phyloP scores from a whole-genome alignment of 495 filamentous ascomycete genomes.

The Neurospora hispaniola region DNA sequence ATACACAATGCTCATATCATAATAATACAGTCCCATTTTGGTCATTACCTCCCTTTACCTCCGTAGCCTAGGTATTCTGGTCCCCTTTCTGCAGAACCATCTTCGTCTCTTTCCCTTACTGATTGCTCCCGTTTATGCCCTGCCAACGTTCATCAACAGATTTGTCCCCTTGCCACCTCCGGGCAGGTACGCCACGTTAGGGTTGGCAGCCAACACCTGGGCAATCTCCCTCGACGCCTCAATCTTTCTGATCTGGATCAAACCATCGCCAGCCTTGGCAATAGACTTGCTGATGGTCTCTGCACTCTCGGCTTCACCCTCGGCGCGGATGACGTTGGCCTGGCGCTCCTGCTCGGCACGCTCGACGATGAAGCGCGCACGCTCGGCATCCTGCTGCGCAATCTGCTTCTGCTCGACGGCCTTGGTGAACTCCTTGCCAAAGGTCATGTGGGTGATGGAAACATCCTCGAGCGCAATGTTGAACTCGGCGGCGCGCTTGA shows the following conservation, averaged over 20 bases:
- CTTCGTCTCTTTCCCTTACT: background rate
- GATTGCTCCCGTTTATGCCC: slow-evolving; percentile 14
- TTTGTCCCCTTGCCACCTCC: slow-evolving; percentile 61
- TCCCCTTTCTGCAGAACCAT: background rate
- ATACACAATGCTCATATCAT: slow-evolving; percentile 17
- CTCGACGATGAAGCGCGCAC: slow-evolving; percentile 96
- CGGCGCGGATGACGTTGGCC: slow-evolving; percentile 93
- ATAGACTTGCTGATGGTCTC: slow-evolving; percentile 91
- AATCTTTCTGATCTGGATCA: slow-evolving; percentile 92
- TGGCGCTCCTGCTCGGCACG: slow-evolving; percentile 98
- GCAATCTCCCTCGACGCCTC: slow-evolving; percentile 97
- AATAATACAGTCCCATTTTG: slow-evolving; percentile 19
- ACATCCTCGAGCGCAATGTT: slow-evolving; percentile 99
- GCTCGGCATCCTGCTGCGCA: slow-evolving; percentile 96
- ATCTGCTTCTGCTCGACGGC: slow-evolving; percentile 99
- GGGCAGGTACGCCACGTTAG: slow-evolving; percentile 92
- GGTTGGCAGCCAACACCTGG: slow-evolving; percentile 75
- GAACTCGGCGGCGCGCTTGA: slow-evolving; percentile 94
- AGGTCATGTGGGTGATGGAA: slow-evolving; percentile 99
- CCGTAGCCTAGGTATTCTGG: background rate
- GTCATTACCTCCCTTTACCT: slow-evolving; percentile 5
- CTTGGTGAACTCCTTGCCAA: slow-evolving; percentile 96
- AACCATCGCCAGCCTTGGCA: slow-evolving; percentile 80
- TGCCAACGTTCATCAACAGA: slow-evolving; percentile 41
- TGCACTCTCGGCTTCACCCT: slow-evolving; percentile 93